A percentile compares a stretch with the other conserved stretches of the same genome.
Conservation (phyloP, 352 stramenopile genomes). For the Phytophthora lateralis region DNA sequence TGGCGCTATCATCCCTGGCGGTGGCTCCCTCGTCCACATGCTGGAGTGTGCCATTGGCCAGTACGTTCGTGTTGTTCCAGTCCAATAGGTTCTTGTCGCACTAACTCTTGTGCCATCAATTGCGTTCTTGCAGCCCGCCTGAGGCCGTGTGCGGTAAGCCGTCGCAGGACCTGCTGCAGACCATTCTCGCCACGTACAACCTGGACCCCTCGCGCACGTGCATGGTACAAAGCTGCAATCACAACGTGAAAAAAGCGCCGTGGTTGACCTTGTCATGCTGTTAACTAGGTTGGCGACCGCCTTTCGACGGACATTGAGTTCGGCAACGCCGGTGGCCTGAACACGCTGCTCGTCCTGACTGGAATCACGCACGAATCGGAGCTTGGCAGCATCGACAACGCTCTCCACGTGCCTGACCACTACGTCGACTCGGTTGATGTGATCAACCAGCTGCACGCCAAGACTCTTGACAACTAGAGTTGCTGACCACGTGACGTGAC, state of each 20-base stretch:
- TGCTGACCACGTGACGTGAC: background rate
- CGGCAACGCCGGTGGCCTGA: constrained; percentile 65
- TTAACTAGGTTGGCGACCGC: constrained; percentile 72
- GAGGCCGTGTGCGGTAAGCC: constrained; percentile 84
- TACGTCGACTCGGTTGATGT: constrained; percentile 75
- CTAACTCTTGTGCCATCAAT: constrained; percentile 4
- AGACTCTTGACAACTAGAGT: constrained; percentile 45
- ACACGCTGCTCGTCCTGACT: constrained; percentile 79
- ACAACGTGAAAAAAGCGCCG: background rate
- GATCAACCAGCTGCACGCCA: constrained; percentile 68
- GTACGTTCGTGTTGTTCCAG: constrained; percentile 36
- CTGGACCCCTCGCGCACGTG: constrained; percentile 74
- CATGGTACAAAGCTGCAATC: constrained; percentile 54
- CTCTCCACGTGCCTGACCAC: constrained; percentile 62
- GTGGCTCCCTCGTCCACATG: constrained; percentile 72
- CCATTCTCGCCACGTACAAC: constrained; percentile 74
- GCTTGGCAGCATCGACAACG: constrained; percentile 53
- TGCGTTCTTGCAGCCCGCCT: constrained; percentile 44
- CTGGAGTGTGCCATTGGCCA: constrained; percentile 68
- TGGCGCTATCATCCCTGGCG: constrained; percentile 71
- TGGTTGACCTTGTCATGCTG: constrained; percentile 1
- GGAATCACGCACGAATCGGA: constrained; percentile 71
- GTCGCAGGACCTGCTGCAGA: constrained; percentile 83
- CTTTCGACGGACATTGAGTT: constrained; percentile 89
- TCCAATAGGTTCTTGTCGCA: background rate